Percentiles rank a stretch among this genome's conserved stretches.
Conservation (phyloP, 345 rosid species). For the Kandelia obovata region DNA sequence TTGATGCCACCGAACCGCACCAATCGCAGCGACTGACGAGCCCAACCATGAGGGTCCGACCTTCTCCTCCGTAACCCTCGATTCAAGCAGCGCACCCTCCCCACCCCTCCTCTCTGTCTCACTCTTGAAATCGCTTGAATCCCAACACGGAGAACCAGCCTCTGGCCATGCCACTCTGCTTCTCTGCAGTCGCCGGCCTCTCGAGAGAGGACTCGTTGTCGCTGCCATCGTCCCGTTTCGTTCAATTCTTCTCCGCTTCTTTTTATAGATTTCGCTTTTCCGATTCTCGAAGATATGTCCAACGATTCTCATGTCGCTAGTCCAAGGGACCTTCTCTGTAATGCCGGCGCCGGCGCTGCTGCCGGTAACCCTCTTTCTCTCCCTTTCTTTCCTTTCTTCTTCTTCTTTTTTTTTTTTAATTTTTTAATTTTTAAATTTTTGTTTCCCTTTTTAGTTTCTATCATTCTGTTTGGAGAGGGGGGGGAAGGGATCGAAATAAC, state of each 20-base stretch:
- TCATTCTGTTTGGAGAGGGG: no score
- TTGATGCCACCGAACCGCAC: conserved; percentile 23
- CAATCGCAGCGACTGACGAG: not conserved
- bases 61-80: no score
- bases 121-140: not conserved
- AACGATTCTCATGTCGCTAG: conserved; percentile 50
- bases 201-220: conserved; percentile 54
- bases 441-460: no score
- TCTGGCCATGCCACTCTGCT: conserved; percentile 84
- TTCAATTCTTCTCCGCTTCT: conserved; percentile 15
- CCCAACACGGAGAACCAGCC: conserved; percentile 1
- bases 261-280: conserved; percentile 11
- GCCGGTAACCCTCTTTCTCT: conserved; percentile 45
- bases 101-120: not conserved
- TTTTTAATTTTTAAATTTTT: no score
- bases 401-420: no score
- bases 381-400: not conserved
- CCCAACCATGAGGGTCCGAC: no score
- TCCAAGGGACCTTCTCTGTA: conserved; percentile 61
- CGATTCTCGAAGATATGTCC: conserved; percentile 41
- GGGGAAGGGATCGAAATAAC: not conserved
- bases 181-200: conserved; percentile 50
- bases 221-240: conserved; percentile 2
- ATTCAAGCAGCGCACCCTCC: not conserved
- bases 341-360: conserved; percentile 89